These are phyloP conservation scores for Microsporum ferrugineum DNA, from an alignment of 2,329 filamentous ascomycete species.

Conservation along the genomic window DNA sequence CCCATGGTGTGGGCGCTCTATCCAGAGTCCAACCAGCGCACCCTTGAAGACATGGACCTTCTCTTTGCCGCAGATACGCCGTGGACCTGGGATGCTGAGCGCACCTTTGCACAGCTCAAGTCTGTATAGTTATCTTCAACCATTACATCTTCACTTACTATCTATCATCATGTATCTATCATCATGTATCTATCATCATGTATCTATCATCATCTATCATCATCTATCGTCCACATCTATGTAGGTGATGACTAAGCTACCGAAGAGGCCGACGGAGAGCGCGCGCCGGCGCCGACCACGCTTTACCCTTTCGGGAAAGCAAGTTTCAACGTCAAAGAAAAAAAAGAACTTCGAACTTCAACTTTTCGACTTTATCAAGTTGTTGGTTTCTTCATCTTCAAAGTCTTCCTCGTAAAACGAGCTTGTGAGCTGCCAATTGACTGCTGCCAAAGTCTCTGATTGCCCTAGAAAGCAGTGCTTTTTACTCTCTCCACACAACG, in stretches of 20 bases:
- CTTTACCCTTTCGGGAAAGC: constrained; percentile 7
- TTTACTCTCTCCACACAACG: constrained; percentile 20
- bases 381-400: constrained; percentile 16
- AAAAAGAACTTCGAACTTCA: constrained; percentile 4
- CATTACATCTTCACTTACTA: not conserved
- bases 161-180: constrained; percentile 21
- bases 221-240: not conserved
- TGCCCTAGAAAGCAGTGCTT: constrained; percentile 13
- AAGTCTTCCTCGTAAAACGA: constrained; percentile 10
- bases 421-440: constrained; percentile 7
- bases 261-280: constrained; percentile 11
- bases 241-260: not conserved
- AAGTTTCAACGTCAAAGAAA: constrained; percentile 5
- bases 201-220: not conserved
- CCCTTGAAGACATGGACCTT: constrained; percentile 63
- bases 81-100: constrained; percentile 62
- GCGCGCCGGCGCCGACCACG: constrained; percentile 4
- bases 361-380: constrained; percentile 7
- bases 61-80: constrained; percentile 56
- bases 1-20: constrained; percentile 63
- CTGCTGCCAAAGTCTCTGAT: constrained; percentile 9
- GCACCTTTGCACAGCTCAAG: constrained; percentile 51
- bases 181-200: not conserved
- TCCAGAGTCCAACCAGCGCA: constrained; percentile 62
- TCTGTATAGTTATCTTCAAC: constrained; percentile 25